These are phyloP conservation scores for Fusarium sacchari DNA, from an alignment of 2,329 filamentous ascomycete genomes.

Conservation along the genomic window DNA sequence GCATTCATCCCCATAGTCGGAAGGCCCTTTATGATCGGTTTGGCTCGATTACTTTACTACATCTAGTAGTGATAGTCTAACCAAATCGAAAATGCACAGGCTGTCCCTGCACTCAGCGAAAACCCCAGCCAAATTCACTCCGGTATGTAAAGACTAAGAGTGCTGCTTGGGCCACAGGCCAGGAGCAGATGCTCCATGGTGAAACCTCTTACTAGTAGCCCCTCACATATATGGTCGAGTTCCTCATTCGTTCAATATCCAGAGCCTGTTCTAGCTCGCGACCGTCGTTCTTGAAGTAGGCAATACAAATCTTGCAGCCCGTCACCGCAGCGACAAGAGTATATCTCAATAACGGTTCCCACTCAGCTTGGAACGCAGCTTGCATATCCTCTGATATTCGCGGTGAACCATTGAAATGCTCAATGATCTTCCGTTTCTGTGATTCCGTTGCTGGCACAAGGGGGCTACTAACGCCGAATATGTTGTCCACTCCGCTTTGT, in stretches of 20 bases:
- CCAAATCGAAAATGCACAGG: no score
- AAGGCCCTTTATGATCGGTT: no score
- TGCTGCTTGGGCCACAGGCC: no score
- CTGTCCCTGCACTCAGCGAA: no score
- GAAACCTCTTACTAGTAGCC: no score
- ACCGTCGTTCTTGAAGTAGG: background rate
- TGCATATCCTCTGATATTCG: background rate
- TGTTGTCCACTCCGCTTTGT: background rate
- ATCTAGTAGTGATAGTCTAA: no score
- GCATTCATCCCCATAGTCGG: no score
- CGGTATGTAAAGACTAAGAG: no score
- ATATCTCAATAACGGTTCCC: background rate
- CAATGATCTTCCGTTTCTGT: background rate
- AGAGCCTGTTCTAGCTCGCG: background rate
- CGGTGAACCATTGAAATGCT: background rate
- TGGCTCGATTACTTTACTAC: no score
- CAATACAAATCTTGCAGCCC: background rate
- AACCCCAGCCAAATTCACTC: no score
- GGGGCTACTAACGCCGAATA: accelerated
- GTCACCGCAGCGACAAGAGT: background rate
- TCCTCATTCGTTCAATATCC: background rate
- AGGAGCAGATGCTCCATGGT: no score
- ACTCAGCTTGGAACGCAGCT: background rate
- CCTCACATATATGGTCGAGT: background rate
- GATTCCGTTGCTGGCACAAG: accelerated